Base-by-base conservation (phyloP, 2,329 filamentous ascomycete species). In the Botrytis pseudocinerea region DNA sequence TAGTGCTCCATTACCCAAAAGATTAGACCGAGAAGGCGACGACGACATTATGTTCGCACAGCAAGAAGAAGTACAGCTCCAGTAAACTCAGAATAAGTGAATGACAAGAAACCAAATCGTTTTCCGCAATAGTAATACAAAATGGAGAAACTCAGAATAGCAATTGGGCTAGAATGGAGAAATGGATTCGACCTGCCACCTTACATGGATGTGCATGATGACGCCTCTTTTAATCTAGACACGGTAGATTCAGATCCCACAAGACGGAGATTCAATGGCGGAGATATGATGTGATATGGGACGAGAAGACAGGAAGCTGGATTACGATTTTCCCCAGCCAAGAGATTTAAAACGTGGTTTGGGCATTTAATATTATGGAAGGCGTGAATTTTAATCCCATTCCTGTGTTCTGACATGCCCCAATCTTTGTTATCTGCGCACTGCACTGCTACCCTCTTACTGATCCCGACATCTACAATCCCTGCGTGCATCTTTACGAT, bases 1-100 rank as follows among this genome's bases (percentile, higher is more conserved):
- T 65, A 79, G 76, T 28, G 77, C 70, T 7, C 73, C 73, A 73
- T 72, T 77, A 32, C 74, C 74, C 70, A 74, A 60, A 61, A 75
- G 69, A 66, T 70, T 72, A 32, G 74, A 73, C 59, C 63, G 61
- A 65, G 32, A 22, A 44, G 25, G 40, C 35, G 20, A 57, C 32
- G 51, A 44, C 48, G 62, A 68, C 70, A 72, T 72, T n/a, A 2
- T 38, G 62, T 46, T 32, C 51, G 14, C 57, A 46, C 68, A 14
- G 28, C 28, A 70, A 40, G 22, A 42, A 61, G 22, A n/a, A 20
- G 32, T n/a, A 57, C 14, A 25, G 38, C n/a, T 57, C 38, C 18
- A 25, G 18, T 18, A 61, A 12, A 25, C n/a, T 40, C 28, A 46
- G 7, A 61, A 46, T 7, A 14, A 16, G 48, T 57, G 65, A 68